Percentiles rank a stretch among this genome's conserved stretches.
Conservation (phyloP, 2,329 filamentous ascomycete species). For the Talaromyces pinophilus region DNA sequence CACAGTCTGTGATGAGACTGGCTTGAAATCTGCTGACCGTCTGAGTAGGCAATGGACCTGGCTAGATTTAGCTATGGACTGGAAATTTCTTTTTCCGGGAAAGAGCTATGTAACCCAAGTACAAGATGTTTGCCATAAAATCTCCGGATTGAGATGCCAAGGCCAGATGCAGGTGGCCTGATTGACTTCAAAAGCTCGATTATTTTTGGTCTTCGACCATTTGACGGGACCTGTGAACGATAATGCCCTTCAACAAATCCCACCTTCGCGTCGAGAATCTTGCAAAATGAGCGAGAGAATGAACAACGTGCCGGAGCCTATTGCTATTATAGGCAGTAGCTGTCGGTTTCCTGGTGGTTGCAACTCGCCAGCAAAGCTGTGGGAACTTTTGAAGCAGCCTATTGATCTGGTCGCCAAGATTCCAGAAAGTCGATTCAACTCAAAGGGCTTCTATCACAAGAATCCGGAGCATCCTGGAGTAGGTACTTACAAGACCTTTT, state of each 20-base stretch:
- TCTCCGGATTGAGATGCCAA: background rate
- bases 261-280: background rate
- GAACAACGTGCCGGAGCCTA: background rate
- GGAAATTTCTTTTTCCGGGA: background rate
- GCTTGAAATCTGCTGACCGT: background rate
- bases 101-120: background rate
- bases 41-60: background rate
- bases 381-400: conserved; percentile 3
- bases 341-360: conserved; percentile 5
- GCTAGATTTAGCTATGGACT: background rate
- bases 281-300: background rate
- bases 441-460: background rate
- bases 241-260: background rate
- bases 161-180: background rate
- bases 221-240: background rate
- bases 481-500: background rate
- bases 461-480: background rate
- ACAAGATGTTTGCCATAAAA: background rate
- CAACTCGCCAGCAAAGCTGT: background rate
- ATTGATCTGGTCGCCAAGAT: background rate
- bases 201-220: background rate
- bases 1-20: background rate
- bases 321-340: background rate
- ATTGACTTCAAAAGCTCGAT: background rate
- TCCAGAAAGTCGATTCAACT: background rate